Percentiles rank a stretch among this genome's conserved stretches.
These are phyloP conservation scores for Penicillium sp. DNA, from an alignment of 2,329 filamentous ascomycete species.

Conservation along the genomic window DNA sequence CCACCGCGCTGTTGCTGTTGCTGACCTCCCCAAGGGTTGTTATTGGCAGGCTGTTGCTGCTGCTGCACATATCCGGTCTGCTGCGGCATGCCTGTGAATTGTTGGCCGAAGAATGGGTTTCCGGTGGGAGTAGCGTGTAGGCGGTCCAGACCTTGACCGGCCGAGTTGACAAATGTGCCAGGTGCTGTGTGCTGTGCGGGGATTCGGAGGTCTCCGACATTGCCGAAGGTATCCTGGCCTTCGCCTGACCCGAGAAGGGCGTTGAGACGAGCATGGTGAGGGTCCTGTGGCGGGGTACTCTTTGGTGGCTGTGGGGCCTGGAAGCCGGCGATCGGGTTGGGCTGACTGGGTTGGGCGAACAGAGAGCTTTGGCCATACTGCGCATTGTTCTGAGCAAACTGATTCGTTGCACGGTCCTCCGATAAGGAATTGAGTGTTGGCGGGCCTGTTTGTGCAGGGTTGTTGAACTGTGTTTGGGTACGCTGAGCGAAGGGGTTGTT, in stretches of 20 bases:
- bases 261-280: conserved; percentile 73
- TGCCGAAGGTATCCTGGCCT: conserved; percentile 95
- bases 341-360: conserved; percentile 38
- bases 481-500: conserved; percentile 91
- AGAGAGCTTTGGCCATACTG: conserved; percentile 39
- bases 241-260: conserved; percentile 81
- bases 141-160: conserved; percentile 72
- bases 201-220: conserved; percentile 92
- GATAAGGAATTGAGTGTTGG: conserved; percentile 47
- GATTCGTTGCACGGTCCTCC: conserved; percentile 14
- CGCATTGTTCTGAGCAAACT: conserved; percentile 5
- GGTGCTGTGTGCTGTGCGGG: conserved; percentile 95
- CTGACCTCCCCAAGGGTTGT: conserved; percentile 57
- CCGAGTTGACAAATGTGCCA: conserved; percentile 93
- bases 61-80: conserved; percentile 48
- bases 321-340: conserved; percentile 38
- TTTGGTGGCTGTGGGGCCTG: conserved; percentile 35
- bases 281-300: conserved; percentile 45
- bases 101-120: conserved; percentile 79
- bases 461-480: conserved; percentile 55
- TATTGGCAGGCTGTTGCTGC: conserved; percentile 47
- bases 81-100: conserved; percentile 68
- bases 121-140: conserved; percentile 68
- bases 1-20: conserved; percentile 48
- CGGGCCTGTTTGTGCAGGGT: conserved; percentile 47